Evolutionary conservation across 345 rosid genomes (phyloP).

Genomic region (Carallia brachiata): DNA sequence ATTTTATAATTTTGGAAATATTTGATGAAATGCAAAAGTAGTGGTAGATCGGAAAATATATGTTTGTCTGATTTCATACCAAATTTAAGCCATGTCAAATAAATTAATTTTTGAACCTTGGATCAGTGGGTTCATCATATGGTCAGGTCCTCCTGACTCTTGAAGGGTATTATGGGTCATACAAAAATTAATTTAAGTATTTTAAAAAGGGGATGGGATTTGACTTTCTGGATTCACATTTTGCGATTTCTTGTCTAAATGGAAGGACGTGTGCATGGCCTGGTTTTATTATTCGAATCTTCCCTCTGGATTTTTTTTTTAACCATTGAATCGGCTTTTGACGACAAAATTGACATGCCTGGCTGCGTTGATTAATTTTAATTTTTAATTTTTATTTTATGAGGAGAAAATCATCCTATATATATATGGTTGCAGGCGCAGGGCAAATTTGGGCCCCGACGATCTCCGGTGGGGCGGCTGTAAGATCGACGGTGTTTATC

Average conservation of each 20-base stretch:
- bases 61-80: constrained; percentile 2
- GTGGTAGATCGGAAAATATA: constrained; percentile 10
- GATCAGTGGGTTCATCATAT: background rate
- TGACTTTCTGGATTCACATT: constrained; percentile 18
- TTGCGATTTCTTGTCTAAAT: constrained; percentile 24
- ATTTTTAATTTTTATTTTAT: background rate
- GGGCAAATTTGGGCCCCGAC: constrained; percentile 20
- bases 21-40: background rate
- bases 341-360: background rate
- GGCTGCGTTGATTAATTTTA: background rate
- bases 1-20: background rate
- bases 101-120: no score
- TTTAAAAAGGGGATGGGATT: background rate
- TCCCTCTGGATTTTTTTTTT: background rate
- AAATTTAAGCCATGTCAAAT: background rate
- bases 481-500: constrained; percentile 68
- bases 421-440: constrained; percentile 20
- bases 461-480: constrained; percentile 15
- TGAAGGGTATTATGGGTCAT: background rate
- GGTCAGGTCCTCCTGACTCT: background rate
- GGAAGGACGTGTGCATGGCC: constrained; percentile 56
- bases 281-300: background rate
- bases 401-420: constrained; percentile 4
- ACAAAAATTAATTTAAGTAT: background rate
- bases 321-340: constrained; percentile 24